phyloP scores from a whole-genome alignment of 75 land plant genomes.

The Pinus taeda region DNA sequence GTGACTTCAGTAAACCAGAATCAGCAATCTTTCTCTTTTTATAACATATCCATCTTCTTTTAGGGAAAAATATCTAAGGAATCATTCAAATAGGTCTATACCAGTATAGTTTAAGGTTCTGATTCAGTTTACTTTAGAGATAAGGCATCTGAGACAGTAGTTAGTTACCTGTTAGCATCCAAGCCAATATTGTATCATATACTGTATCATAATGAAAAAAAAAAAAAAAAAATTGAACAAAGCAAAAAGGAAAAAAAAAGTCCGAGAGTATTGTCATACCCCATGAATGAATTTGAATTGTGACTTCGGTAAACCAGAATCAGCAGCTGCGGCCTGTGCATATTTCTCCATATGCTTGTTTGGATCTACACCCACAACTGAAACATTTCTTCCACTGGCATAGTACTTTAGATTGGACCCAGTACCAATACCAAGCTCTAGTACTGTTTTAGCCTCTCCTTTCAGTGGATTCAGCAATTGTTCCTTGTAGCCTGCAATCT shows the following conservation, averaged over 20 bases:
- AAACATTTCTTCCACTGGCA: conserved; percentile 27
- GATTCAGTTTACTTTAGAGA: no score
- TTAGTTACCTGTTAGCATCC: no score
- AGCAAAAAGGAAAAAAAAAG: not conserved
- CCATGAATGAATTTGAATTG: conserved; percentile 67
- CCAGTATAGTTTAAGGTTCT: no score
- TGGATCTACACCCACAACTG: conserved; percentile 75
- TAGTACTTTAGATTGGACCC: conserved; percentile 82
- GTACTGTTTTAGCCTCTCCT: conserved; percentile 41
- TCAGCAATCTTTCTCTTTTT: no score
- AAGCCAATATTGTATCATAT: not conserved
- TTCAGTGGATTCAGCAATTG: conserved; percentile 52
- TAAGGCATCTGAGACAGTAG: no score
- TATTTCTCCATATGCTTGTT: conserved; percentile 83
- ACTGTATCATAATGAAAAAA: not conserved
- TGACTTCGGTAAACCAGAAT: conserved; percentile 45
- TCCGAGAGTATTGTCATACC: conserved; percentile 30
- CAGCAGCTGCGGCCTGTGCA: conserved; percentile 58
- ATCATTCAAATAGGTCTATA: no score
- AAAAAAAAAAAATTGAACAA: not conserved
- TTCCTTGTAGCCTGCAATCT: conserved; percentile 70
- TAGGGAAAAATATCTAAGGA: no score
- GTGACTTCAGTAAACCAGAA: conserved; percentile 48
- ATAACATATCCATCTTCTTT: no score
- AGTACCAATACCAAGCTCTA: conserved; percentile 89